phyloP scores from a whole-genome alignment of 169 alveolate species.

The Eimeria sp. region DNA sequence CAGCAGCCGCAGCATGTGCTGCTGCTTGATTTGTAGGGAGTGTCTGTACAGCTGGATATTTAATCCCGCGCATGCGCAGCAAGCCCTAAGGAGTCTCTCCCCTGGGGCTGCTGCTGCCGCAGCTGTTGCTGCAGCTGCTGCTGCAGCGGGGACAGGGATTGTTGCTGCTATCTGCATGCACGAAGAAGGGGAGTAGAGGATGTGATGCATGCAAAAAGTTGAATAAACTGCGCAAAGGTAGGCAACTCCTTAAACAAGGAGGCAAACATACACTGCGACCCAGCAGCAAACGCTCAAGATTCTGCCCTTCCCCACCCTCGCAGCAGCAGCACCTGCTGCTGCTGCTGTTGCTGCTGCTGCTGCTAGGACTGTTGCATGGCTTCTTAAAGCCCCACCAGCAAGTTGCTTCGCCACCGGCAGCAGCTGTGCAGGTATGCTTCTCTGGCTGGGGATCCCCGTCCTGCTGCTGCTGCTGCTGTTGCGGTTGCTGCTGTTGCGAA shows the following conservation, averaged over 20 bases:
- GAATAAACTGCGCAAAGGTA: neutral
- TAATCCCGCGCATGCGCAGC: too few species aligned
- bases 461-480: neutral
- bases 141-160: too few species aligned
- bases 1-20: too few species aligned
- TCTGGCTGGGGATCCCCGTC: neutral
- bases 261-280: slow-evolving; percentile 34
- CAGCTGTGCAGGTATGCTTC: neutral
- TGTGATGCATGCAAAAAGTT: neutral
- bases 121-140: too few species aligned
- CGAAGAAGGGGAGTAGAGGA: slow-evolving; percentile 13
- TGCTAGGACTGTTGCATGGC: neutral
- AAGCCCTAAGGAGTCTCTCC: too few species aligned
- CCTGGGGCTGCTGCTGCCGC: too few species aligned
- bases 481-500: neutral
- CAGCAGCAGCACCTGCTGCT: slow-evolving; percentile 43
- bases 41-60: too few species aligned
- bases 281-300: slow-evolving; percentile 9
- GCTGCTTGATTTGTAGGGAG: too few species aligned
- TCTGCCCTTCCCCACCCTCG: neutral
- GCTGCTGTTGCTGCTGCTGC: slow-evolving; percentile 39
- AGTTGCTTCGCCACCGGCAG: neutral
- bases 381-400: slow-evolving; percentile 27
- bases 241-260: neutral
- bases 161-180: neutral